Evolutionary conservation across 2,329 filamentous ascomycete species (phyloP), one percentile per base, ranked within the genome.

Genomic region (Aspergillus fijiensis): DNA sequence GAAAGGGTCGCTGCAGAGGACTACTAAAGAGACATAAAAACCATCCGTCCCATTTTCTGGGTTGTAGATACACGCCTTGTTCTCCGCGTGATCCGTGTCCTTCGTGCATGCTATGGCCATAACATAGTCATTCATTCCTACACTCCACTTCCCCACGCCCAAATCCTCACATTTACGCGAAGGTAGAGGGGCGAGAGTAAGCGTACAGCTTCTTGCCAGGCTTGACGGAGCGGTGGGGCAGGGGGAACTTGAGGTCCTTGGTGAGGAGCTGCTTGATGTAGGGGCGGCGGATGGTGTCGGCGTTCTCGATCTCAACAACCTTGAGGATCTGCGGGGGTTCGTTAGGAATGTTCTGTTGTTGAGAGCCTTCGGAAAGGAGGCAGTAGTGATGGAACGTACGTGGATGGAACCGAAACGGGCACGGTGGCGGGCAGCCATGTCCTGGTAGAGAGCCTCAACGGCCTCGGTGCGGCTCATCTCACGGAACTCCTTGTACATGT

Each of bases 401-500:
- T 97, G 93, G 81, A 99, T 95, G 73, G 91, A 96, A 84, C 95
- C 89, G 87, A 99, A 99, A 77, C 95, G 91, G 78, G 95, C 89
- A 80, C 91, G 92, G 89, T 99, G 95, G 81, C 95, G 92, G 81
- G 96, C 94, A 74, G 95, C 92, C 95, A 99, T 98, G 86, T 99
- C 95, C 84, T 95, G 91, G 90, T 99, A 99, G 79, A 99, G 88
- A 72, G 94, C 84, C 84, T 98, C 91, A 77, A 98, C 94, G 71
- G 95, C 95, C 72, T 95, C 94, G 77, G 89, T 91, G 82, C 95
- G 88, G 80, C 91, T 94, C 87, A 98, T 91, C 87, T 98, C 95
- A 80, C 95, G 91, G 90, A 97, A 98, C 89, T 99, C 95, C 89
- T 98, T 98, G 92, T 99, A 99, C 95, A 99, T 99, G 90, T 99